A percentile compares a stretch with the other conserved stretches of the same genome.
phyloP scores from a whole-genome alignment of 1,284 basidiomycete species.

The Porodaedalea pini region DNA sequence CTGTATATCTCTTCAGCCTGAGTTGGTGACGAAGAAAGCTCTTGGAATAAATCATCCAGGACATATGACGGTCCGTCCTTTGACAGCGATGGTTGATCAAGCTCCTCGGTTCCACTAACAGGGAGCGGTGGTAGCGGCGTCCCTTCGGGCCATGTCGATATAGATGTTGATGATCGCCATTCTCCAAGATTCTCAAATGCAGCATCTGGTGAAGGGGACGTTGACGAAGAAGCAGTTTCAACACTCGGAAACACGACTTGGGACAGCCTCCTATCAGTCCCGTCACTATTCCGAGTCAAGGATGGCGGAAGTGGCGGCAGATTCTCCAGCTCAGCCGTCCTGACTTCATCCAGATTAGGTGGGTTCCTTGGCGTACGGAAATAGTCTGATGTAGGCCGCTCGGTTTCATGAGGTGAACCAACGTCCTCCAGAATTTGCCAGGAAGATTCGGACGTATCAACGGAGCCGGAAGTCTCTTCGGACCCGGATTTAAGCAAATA shows the following conservation, averaged over 20 bases:
- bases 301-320: slow-evolving; percentile 12
- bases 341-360: neutral
- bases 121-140: neutral
- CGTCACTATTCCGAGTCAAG: neutral
- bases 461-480: neutral
- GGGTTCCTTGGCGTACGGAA: slow-evolving; percentile 12
- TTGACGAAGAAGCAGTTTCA: neutral
- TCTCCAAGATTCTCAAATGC: neutral
- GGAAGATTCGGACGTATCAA: neutral
- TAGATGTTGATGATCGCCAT: neutral
- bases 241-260: neutral
- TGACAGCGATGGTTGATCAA: neutral
- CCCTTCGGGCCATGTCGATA: neutral
- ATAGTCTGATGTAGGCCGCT: slow-evolving; percentile 14
- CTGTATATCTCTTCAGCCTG: neutral
- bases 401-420: slow-evolving; percentile 15
- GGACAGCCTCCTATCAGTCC: neutral
- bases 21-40: neutral
- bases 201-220: neutral
- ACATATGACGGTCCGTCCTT: neutral
- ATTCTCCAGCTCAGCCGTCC: slow-evolving; percentile 2
- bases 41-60: neutral
- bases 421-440: neutral
- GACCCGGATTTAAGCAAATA: neutral
- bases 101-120: neutral